Base-by-base conservation (phyloP, 2,329 filamentous ascomycete species). In the Trichocomaceae sp. region DNA sequence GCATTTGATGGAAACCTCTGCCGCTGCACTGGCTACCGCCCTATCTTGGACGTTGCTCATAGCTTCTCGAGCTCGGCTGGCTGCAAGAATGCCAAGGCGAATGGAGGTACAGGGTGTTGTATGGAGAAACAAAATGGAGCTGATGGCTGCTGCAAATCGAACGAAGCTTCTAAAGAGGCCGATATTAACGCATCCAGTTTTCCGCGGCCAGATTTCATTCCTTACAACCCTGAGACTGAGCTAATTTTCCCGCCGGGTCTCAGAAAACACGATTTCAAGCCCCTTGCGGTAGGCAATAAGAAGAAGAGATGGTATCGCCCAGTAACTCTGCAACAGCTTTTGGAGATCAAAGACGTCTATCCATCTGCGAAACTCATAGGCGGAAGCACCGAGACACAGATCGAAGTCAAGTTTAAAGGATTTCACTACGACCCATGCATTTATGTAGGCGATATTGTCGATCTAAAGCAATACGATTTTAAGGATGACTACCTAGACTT, bases 361-460 rank as follows among this genome's bases (percentile, higher is more conserved):
- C 92, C 92, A 0, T 83, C 85, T 23, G 90, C 92, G 4, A 99
- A 97, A 72, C 84, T 99, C 58, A 96, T 99, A 58, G 92, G 90
- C 49, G 93, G 93, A 58, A 96, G 90, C 68, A 95, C 91, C 2
- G 93, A 99, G 71, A 97, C 92, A 0, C 93, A 97, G 72, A 97
- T 99, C 58, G 93, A 99, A 73, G 88, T 95, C 74, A 96, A 96
- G 72, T 97, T 99, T 81, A 97, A 97, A 75, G 90, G 86, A 1
- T 83, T 96, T 77, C 82, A 90, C 63, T 97, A 97, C 67, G 86
- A 86, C 3, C 84, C 88, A 1, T 96, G 91, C 0, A 88, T 99
- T 0, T 97, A 87, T 61, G 88, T 97, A 9, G 91, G 92, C 10
- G 93, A 99, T 64, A 96, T 99, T 56, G 77, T 88, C 0, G 93